These are phyloP conservation scores for Pelargonium fulgidum DNA, from an alignment of 441 rosid species.

Conservation along the genomic window DNA sequence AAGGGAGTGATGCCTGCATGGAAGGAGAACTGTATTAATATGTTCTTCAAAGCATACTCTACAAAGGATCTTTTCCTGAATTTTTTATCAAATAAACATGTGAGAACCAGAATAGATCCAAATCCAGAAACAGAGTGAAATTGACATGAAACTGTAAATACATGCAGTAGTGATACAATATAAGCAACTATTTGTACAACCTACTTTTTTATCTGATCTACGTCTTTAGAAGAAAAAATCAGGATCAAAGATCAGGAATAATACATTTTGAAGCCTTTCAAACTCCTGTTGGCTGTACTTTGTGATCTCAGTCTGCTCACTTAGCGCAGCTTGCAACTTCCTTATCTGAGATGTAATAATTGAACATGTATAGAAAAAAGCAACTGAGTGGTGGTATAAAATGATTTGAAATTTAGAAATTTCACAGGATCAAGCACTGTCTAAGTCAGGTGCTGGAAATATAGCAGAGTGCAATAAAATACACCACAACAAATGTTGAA, in stretches of 20 bases:
- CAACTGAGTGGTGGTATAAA: not conserved
- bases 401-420: not conserved
- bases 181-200: not conserved
- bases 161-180: not conserved
- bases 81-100: slow-evolving; percentile 10
- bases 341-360: slow-evolving; percentile 33
- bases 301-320: slow-evolving; percentile 54
- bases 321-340: slow-evolving; percentile 49
- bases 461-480: not conserved
- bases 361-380: slow-evolving; percentile 7
- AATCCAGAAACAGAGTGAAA: not conserved
- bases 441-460: not conserved
- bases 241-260: not conserved
- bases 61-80: slow-evolving; percentile 59
- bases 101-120: not conserved
- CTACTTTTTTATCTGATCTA: not conserved
- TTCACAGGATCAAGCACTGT: not conserved
- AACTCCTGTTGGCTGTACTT: slow-evolving; percentile 50
- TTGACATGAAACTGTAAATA: not conserved
- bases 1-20: slow-evolving; percentile 56
- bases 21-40: slow-evolving; percentile 45
- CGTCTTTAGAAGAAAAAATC: not conserved
- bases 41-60: slow-evolving; percentile 64
- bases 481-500: not conserved
- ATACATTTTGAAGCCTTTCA: slow-evolving; percentile 58